These are phyloP conservation scores for Hanseniaspora thailandica DNA, from an alignment of 805 yeast species.

Conservation along the genomic window DNA sequence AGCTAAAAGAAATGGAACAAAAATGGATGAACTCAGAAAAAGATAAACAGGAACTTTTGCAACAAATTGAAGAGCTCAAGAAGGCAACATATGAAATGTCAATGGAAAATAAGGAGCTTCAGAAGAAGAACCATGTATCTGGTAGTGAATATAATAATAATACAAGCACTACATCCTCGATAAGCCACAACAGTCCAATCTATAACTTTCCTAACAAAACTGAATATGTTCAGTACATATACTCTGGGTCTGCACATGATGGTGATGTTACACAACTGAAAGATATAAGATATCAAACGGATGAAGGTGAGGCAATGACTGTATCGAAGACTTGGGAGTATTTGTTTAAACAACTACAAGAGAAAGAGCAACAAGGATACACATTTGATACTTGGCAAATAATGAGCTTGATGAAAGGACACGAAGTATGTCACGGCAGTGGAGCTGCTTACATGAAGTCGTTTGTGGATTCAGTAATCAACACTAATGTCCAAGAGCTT, in stretches of 20 bases:
- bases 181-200: conserved; percentile 10
- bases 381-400: conserved; percentile 44
- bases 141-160: background rate
- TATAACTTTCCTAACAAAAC: conserved; percentile 27
- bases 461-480: conserved; percentile 21
- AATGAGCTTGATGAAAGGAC: conserved; percentile 49
- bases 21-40: conserved; percentile 48
- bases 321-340: conserved; percentile 80
- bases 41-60: conserved; percentile 42
- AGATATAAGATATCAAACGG: conserved; percentile 21
- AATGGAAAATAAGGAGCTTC: conserved; percentile 51
- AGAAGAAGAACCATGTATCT: conserved; percentile 19
- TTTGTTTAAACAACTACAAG: conserved; percentile 41
- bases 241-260: conserved; percentile 1
- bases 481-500: conserved; percentile 16
- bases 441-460: conserved; percentile 36
- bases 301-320: conserved; percentile 43
- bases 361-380: conserved; percentile 24
- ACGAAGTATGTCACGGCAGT: conserved; percentile 65
- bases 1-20: conserved; percentile 52
- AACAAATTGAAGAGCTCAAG: conserved; percentile 41
- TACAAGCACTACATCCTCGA: background rate
- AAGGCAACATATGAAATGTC: conserved; percentile 45
- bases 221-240: conserved; percentile 23
- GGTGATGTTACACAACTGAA: conserved; percentile 14